These are phyloP conservation scores for Trypanosoma mega DNA, from an alignment of 208 protist species.

Conservation along the genomic window DNA sequence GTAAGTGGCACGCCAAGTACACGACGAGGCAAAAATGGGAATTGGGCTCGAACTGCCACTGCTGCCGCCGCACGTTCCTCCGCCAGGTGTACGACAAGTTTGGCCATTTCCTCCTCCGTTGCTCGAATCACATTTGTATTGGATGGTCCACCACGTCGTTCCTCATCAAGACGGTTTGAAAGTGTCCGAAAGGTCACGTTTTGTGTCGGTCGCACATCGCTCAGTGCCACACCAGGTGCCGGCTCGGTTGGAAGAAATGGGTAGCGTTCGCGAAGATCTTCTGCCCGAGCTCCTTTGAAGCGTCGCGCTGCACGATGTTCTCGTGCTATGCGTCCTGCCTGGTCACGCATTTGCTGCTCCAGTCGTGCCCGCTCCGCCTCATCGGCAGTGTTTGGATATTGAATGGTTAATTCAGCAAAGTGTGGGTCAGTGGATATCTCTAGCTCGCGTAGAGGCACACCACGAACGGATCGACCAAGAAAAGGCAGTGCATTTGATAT, in stretches of 20 bases:
- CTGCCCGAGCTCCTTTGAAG: conserved; percentile 18
- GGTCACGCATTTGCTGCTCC: conserved; percentile 30
- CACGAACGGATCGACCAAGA: background rate
- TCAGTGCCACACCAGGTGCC: conserved; percentile 23
- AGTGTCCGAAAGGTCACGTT: conserved; percentile 24
- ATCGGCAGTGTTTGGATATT: background rate
- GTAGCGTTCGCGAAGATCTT: conserved; percentile 37
- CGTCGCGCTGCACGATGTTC: conserved; percentile 16
- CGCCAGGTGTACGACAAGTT: conserved; percentile 22
- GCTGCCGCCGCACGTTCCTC: conserved; percentile 14
- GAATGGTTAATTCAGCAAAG: background rate
- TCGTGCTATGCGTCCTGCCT: conserved; percentile 17
- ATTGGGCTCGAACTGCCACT: conserved; percentile 13
- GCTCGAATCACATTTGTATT: conserved; percentile 27
- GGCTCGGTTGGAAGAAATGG: conserved; percentile 34
- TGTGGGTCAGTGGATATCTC: background rate
- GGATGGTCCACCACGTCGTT: conserved; percentile 16
- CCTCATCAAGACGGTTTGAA: conserved; percentile 33
- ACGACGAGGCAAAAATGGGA: conserved; percentile 27
- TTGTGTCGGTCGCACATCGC: conserved; percentile 10
- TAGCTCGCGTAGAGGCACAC: conserved; percentile 1
- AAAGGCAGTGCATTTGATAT: background rate
- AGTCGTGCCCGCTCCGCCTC: conserved; percentile 25
- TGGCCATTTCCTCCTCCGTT: conserved; percentile 16
- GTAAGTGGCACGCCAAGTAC: conserved; percentile 28